Evolutionary conservation across 1,284 basidiomycete species (phyloP), one percentile per base, ranked within the genome.

Genomic region (Athelia psychrophila): DNA sequence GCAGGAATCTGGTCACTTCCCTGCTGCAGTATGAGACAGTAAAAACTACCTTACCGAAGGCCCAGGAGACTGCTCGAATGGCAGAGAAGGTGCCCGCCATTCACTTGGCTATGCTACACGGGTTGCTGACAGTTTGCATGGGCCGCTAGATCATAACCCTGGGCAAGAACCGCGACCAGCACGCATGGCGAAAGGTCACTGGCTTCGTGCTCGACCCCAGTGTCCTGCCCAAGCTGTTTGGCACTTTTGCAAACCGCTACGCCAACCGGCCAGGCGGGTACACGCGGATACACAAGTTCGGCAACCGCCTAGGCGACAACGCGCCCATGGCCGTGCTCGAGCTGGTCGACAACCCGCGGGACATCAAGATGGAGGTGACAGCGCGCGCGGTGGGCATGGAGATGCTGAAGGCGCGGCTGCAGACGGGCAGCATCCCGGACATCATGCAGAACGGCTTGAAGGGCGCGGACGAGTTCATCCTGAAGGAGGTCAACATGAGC

Each of bases 11-110:
- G 51, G 96, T 99, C 60, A 92, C 94, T 18, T 95, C 95, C 15
- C 80, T 99, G 46, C 82, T 99, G 55, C 85, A 98, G 66, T 95
- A 99, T 73, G 94, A 98, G 67, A 89, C 93, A 64, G 96, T 99
- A 68, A 90, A 91, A 67, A 99, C 97, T 4, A 99, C 97, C 0
- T 75, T 98, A 24, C 91, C 97, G 20, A 99, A 99, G 71, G 97
- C 97, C 2, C 89, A 91, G 67, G 95, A 98, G 65, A 78, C 95
- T 3, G 92, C 93, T 10, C 82, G 93, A 58, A 74, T 97, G 51
- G 95, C 95, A 38, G 97, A 99, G 68, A 97, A 97, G 84, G 93
- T 93, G 57, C 52, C 15, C 44, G 18, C 33, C 47, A 20, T 25
- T 19, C 19, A 47, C 15, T 19, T 22, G 44, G 20, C 30, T 18